Evolutionary conservation across 2,329 filamentous ascomycete species (phyloP), one percentile per base, ranked within the genome.

Genomic region (Hymenoscyphus linearis): DNA sequence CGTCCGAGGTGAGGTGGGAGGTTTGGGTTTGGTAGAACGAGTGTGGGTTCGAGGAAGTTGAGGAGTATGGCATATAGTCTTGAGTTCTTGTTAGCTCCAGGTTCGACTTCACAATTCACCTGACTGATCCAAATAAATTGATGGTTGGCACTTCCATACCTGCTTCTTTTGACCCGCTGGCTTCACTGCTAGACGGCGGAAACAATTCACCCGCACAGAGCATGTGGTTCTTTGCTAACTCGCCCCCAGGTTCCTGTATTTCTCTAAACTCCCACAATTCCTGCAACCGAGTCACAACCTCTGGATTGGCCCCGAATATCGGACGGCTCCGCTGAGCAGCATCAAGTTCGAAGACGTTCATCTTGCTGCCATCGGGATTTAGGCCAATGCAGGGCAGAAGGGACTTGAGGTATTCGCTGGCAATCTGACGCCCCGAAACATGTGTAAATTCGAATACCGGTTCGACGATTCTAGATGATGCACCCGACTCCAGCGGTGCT

Each of bases 331-430:
- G 16, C 25, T 53, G 25, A 16, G 26, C 25, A 27, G 14, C 62
- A 2, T 64, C 62, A 55, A 67, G 61, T 52, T 37, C 37, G 26
- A 67, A 67, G 16, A 62, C 36, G 13, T 13, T 18, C 52, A 53
- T 53, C 16, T 16, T 7, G 59, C 36, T 37, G 16, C 62, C 57
- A 47, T 54, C 52, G 25, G 31, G 6, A n/a, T 27, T 53, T 27
- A 53, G 31, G 52, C 52, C 52, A 27, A 34, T 53, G 52, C 14
- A 53, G n/a, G 52, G 26, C 25, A 53, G 52, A 13, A 53, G 52
- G 25, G 52, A 53, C 31, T 53, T 53, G 2, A 53, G 25, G 52
- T 53, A 53, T 18, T 53, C 52, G 25, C 52, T 53, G 25, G 52
- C 52, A 27, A 53, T 34, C 14, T 34, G 52, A 16, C 27, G 27